Percentiles rank a stretch among this genome's conserved stretches.
These are phyloP conservation scores for Fusarium cyanostomum DNA, from an alignment of 2,329 filamentous ascomycete genomes.

Conservation along the genomic window DNA sequence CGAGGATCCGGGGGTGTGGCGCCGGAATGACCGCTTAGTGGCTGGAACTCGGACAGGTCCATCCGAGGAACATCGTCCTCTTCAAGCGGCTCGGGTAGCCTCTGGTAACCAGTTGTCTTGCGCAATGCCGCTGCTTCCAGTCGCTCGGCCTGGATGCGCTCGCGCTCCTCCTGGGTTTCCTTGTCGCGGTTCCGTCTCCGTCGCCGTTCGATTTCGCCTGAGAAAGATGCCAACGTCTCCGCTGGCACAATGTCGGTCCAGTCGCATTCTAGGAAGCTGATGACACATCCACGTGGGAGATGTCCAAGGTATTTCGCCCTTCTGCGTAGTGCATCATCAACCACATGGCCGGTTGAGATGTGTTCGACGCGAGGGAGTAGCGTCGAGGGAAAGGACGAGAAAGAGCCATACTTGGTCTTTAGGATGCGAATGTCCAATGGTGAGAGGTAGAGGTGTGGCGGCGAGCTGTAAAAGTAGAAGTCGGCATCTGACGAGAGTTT, in stretches of 20 bases:
- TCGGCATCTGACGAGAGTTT: constrained; percentile 54
- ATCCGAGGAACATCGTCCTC: constrained; percentile 53
- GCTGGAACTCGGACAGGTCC: constrained; percentile 72
- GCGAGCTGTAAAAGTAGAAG: constrained; percentile 89
- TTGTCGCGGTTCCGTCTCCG: constrained; percentile 84
- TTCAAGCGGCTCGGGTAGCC: constrained; percentile 51
- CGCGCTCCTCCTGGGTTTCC: constrained; percentile 85
- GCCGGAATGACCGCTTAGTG: constrained; percentile 61
- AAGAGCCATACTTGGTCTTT: constrained; percentile 87
- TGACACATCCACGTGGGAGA: constrained; percentile 88
- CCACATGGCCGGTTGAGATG: constrained; percentile 85
- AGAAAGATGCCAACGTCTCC: constrained; percentile 79
- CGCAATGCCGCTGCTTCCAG: constrained; percentile 77
- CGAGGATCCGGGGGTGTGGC: constrained; percentile 66
- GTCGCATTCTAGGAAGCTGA: constrained; percentile 91
- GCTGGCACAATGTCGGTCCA: constrained; percentile 89
- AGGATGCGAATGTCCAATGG: constrained; percentile 92
- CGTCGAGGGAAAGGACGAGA: constrained; percentile 83
- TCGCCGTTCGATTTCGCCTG: constrained; percentile 78
- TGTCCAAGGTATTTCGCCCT: constrained; percentile 88
- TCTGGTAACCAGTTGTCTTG: constrained; percentile 54
- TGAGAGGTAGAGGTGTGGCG: constrained; percentile 89
- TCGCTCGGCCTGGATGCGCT: constrained; percentile 82
- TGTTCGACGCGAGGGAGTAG: constrained; percentile 89
- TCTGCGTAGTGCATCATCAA: constrained; percentile 85